These are phyloP conservation scores for Pyrenophora graminea DNA, from an alignment of 2,329 filamentous ascomycete genomes.

Conservation along the genomic window DNA sequence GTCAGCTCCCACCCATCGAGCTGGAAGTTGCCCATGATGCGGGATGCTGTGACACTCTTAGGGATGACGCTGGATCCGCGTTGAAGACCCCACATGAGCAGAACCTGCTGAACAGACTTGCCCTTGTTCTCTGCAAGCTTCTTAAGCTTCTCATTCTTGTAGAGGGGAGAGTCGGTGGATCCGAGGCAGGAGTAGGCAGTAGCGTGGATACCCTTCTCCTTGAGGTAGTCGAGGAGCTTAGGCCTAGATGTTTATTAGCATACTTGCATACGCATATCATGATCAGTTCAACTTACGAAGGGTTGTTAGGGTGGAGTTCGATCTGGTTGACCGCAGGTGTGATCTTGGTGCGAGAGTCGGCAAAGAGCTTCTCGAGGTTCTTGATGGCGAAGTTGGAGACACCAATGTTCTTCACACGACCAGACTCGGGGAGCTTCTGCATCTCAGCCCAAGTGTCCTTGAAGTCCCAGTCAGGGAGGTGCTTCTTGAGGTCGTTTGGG, in stretches of 20 bases:
- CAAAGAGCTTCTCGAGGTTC: conserved; percentile 75
- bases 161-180: conserved; percentile 70
- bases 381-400: conserved; percentile 84
- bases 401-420: conserved; percentile 79
- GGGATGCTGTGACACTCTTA: conserved; percentile 74
- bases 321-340: conserved; percentile 77
- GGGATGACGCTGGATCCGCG: conserved; percentile 84
- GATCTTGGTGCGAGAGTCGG: conserved; percentile 66
- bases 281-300: conserved; percentile 55
- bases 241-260: conserved; percentile 48
- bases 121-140: conserved; percentile 66
- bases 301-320: conserved; percentile 80
- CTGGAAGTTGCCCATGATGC: conserved; percentile 78
- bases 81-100: conserved; percentile 79
- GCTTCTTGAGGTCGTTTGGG: conserved; percentile 66
- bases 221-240: conserved; percentile 74
- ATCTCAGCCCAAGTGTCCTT: conserved; percentile 76
- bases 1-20: conserved; percentile 73
- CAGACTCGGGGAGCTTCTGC: conserved; percentile 69
- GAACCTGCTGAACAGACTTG: conserved; percentile 73
- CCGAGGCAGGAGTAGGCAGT: conserved; percentile 77
- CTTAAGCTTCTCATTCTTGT: conserved; percentile 67
- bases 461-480: conserved; percentile 78
- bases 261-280: neutral
- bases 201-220: conserved; percentile 72